These are phyloP conservation scores for Ascochyta viciae-villosae DNA, from an alignment of 2,329 filamentous ascomycete species.

Conservation along the genomic window DNA sequence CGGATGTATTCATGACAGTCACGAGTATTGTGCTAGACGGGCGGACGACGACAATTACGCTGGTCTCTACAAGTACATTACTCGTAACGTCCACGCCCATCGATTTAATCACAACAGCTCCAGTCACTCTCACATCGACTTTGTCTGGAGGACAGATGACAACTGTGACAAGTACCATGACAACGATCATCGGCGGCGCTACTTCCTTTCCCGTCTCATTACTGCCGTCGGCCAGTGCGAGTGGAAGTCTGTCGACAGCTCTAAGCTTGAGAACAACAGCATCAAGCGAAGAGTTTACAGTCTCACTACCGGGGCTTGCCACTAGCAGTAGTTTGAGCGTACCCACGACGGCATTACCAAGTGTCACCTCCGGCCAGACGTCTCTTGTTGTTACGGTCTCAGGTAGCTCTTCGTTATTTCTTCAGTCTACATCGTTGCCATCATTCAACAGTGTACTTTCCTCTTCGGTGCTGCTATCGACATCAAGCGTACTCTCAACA, in stretches of 20 bases:
- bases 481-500: neutral
- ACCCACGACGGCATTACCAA: neutral
- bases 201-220: neutral
- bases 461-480: neutral
- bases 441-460: neutral
- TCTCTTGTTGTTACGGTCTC: neutral
- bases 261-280: neutral
- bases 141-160: neutral
- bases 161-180: neutral
- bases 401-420: neutral
- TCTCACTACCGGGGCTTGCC: conserved; percentile 7
- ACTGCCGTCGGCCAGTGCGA: neutral
- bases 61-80: neutral
- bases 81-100: neutral
- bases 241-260: neutral
- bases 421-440: neutral
- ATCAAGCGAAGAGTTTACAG: conserved; percentile 11
- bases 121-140: neutral
- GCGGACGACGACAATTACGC: neutral
- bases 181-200: neutral
- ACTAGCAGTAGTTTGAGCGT: neutral
- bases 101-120: neutral
- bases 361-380: neutral
- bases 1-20: neutral
- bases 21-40: conserved; percentile 6